Evolutionary conservation across 495 filamentous ascomycete species (phyloP).

Genomic region (Penicillium nucicola): DNA sequence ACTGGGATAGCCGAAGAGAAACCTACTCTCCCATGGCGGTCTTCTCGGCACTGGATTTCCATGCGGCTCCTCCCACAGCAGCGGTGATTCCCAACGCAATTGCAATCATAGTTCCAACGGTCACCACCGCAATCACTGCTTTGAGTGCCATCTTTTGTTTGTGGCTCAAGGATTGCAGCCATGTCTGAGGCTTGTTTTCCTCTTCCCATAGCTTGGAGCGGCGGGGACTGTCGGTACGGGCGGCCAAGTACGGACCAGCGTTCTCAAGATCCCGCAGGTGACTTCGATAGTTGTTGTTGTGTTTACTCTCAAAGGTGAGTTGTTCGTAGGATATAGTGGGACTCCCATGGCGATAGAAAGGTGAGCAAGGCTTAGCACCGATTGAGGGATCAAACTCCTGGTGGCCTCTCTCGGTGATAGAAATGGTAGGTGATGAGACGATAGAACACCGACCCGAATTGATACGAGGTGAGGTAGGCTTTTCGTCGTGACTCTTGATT

Average conservation of each 20-base stretch:
- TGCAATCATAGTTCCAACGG: constrained; percentile 57
- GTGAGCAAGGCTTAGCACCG: constrained; percentile 51
- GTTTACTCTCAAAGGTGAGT: constrained; percentile 36
- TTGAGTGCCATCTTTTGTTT: constrained; percentile 51
- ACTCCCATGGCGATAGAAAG: constrained; percentile 57
- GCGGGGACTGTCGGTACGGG: constrained; percentile 18
- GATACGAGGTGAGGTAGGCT: constrained; percentile 11
- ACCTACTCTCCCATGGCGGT: constrained; percentile 17
- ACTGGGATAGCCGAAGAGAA: not conserved
- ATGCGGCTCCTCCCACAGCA: constrained; percentile 58
- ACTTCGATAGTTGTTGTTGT: constrained; percentile 13
- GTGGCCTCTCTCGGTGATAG: not conserved
- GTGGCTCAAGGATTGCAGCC: constrained; percentile 39
- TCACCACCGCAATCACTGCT: constrained; percentile 51
- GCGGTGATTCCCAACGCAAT: constrained; percentile 61
- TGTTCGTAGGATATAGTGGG: constrained; percentile 47
- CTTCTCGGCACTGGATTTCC: constrained; percentile 37
- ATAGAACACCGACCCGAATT: constrained; percentile 12
- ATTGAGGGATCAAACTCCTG: constrained; percentile 40
- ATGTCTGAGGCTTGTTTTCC: constrained; percentile 31
- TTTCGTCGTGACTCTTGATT: constrained; percentile 24
- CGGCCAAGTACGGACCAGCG: constrained; percentile 15
- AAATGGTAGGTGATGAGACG: constrained; percentile 17
- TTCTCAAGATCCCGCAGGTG: constrained; percentile 31
- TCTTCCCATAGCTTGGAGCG: constrained; percentile 43